phyloP scores from a whole-genome alignment of 305 asterid species.

The Fraxinus sp. region DNA sequence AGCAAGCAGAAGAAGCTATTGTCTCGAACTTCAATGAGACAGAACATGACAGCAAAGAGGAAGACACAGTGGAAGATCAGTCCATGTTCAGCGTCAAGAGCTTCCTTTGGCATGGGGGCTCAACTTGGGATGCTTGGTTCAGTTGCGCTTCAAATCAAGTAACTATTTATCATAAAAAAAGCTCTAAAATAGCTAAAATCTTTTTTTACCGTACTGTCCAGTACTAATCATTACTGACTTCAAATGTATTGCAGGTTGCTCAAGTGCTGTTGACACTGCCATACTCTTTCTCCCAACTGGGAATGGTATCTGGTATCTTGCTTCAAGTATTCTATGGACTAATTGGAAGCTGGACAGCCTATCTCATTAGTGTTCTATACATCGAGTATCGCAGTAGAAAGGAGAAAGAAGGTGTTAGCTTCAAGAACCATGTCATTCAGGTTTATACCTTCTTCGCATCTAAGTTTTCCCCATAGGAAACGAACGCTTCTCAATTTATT shows the following conservation, averaged over 20 bases:
- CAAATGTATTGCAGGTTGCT: slow-evolving; percentile 33
- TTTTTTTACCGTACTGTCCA: neutral
- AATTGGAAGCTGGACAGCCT: slow-evolving; percentile 54
- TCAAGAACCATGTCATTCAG: slow-evolving; percentile 55
- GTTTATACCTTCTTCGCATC: slow-evolving; percentile 12
- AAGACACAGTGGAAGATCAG: slow-evolving; percentile 34
- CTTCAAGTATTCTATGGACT: slow-evolving; percentile 49
- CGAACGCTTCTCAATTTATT: neutral
- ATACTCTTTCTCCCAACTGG: slow-evolving; percentile 31
- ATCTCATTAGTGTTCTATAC: slow-evolving; percentile 50
- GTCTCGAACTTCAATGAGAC: slow-evolving; percentile 62
- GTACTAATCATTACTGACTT: neutral
- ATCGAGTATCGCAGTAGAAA: slow-evolving; percentile 45
- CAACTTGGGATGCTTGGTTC: slow-evolving; percentile 4
- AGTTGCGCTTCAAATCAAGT: slow-evolving; percentile 1
- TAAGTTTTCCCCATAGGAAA: neutral
- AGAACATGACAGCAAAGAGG: slow-evolving; percentile 42
- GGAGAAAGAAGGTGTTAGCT: slow-evolving; percentile 50
- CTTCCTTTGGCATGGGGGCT: slow-evolving; percentile 4
- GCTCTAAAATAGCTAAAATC: neutral
- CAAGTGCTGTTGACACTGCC: slow-evolving; percentile 44
- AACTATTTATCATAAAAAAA: neutral
- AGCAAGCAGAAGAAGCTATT: slow-evolving; percentile 94
- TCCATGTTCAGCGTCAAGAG: slow-evolving; percentile 30
- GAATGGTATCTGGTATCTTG: slow-evolving; percentile 42